phyloP scores from a whole-genome alignment of 2,329 filamentous ascomycete genomes.

The Diaporthe australafricana region DNA sequence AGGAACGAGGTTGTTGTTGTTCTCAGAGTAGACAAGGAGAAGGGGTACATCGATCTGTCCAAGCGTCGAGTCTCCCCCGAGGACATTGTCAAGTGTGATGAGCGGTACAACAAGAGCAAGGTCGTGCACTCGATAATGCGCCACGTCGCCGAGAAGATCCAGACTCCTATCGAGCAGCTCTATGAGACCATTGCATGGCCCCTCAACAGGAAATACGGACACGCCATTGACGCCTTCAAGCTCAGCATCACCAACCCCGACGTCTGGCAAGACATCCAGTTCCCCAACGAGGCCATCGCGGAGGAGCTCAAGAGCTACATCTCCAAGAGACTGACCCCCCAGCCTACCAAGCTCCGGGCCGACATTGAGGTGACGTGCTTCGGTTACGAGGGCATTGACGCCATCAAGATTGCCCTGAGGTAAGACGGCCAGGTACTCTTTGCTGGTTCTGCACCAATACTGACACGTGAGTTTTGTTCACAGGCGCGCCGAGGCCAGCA shows the following conservation, averaged over 20 bases:
- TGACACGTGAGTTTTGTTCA: neutral
- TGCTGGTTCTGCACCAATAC: too few species aligned
- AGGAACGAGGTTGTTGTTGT: constrained; percentile 99
- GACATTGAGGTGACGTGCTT: constrained; percentile 97
- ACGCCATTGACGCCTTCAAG: constrained; percentile 98
- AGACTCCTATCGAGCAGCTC: constrained; percentile 91
- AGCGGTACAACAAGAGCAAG: constrained; percentile 99
- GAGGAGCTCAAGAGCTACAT: constrained; percentile 96
- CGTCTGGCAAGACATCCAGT: constrained; percentile 93
- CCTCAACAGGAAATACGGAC: constrained; percentile 96
- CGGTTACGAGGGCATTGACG: constrained; percentile 97
- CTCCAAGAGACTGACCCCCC: constrained; percentile 94
- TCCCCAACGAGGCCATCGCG: constrained; percentile 85
- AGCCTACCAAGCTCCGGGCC: constrained; percentile 98
- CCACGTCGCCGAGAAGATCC: constrained; percentile 94
- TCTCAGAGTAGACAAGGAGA: constrained; percentile 98
- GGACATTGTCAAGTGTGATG: constrained; percentile 98
- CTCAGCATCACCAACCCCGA: constrained; percentile 98
- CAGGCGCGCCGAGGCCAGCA: constrained; percentile 84
- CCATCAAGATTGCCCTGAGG: constrained; percentile 92
- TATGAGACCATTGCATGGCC: constrained; percentile 98
- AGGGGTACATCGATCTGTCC: constrained; percentile 97
- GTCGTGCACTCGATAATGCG: constrained; percentile 99
- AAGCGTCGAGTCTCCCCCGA: constrained; percentile 98
- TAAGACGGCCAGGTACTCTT: constrained; percentile 45